These are phyloP conservation scores for Musa troglodytarum DNA, from an alignment of 176 grass and related monocot genomes.

Conservation along the genomic window DNA sequence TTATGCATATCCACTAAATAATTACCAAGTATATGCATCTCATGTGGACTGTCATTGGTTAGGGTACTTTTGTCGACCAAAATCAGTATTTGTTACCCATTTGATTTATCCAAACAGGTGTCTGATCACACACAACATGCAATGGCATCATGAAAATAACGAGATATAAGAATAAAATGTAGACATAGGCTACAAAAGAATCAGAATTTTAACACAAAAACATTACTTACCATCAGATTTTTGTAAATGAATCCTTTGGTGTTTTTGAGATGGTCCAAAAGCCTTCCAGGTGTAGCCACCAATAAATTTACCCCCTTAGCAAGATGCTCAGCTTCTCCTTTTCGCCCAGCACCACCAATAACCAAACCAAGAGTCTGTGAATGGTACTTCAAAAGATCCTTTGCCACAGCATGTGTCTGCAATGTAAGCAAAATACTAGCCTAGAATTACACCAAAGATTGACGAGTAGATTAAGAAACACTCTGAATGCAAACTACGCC, in stretches of 20 bases:
- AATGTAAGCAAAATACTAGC: not conserved
- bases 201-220: not conserved
- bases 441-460: not conserved
- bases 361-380: slow-evolving; percentile 84
- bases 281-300: slow-evolving; percentile 87
- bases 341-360: slow-evolving; percentile 68
- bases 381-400: slow-evolving; percentile 87
- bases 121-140: too few relatives aligned
- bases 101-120: too few relatives aligned
- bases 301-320: slow-evolving; percentile 85
- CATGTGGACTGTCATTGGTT: too few relatives aligned
- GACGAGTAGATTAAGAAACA: not conserved
- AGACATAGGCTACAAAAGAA: not conserved
- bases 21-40: too few relatives aligned
- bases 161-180: not conserved
- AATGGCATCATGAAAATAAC: not conserved
- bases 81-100: too few relatives aligned
- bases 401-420: slow-evolving; percentile 83
- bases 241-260: slow-evolving; percentile 89
- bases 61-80: too few relatives aligned
- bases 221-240: slow-evolving; percentile 49
- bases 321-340: slow-evolving; percentile 76
- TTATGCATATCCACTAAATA: too few relatives aligned
- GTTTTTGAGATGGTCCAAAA: slow-evolving; percentile 94
- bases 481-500: not conserved